Conservation (phyloP, 1,284 basidiomycete genomes). For the Irpex sp. region DNA sequence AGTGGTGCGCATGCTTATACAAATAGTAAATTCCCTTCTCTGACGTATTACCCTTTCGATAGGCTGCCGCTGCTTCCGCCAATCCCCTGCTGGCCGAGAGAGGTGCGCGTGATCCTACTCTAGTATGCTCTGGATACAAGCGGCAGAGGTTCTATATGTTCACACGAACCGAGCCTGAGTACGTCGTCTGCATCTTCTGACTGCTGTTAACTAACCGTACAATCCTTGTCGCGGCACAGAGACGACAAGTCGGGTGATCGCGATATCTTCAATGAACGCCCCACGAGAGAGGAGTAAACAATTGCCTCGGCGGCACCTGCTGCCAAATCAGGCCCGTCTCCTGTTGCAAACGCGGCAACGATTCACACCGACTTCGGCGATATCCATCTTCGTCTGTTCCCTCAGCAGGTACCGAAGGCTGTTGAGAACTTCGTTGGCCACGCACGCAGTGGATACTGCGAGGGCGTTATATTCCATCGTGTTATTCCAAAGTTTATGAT, state of each 20-base stretch:
- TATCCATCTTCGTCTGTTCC: conserved; percentile 88
- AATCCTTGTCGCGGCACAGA: conserved; percentile 33
- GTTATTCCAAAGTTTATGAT: conserved; percentile 99
- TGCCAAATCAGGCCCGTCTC: conserved; percentile 51
- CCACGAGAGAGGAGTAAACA: conserved; percentile 94
- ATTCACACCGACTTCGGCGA: conserved; percentile 97
- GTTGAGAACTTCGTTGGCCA: conserved; percentile 98
- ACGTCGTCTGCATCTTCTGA: conserved; percentile 9
- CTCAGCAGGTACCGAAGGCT: conserved; percentile 86
- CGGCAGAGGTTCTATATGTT: conserved; percentile 97
- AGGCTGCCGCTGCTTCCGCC: conserved; percentile 92
- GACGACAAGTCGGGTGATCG: conserved; percentile 86
- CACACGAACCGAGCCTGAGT: conserved; percentile 89
- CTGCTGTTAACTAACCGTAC: conserved; percentile 2
- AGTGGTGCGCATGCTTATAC: conserved; percentile 43
- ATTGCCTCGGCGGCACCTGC: conserved; percentile 67
- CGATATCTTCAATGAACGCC: conserved; percentile 98
- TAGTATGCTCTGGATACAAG: conserved; percentile 93
- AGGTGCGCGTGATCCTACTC: conserved; percentile 80
- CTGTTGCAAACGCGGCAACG: conserved; percentile 71
- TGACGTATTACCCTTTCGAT: not conserved
- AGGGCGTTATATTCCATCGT: conserved; percentile 93
- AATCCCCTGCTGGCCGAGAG: conserved; percentile 91
- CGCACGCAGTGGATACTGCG: conserved; percentile 88
- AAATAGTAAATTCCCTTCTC: not conserved